Base-by-base conservation (phyloP, 2,329 filamentous ascomycete species). In the Macrophomina phaseolina region DNA sequence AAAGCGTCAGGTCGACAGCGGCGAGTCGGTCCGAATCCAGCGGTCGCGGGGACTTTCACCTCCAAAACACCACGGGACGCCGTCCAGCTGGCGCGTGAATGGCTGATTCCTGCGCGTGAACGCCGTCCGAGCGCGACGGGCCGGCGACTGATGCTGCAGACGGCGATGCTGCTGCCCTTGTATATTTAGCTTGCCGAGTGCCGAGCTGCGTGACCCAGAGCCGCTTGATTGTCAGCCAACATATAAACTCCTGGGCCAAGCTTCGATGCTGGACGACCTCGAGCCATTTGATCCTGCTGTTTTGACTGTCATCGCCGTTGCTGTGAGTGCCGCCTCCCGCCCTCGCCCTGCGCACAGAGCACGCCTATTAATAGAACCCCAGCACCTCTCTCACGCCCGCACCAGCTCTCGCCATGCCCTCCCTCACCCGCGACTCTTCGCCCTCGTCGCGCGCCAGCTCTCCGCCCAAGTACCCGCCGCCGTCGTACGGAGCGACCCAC, bases 401-500 rank as follows among this genome's bases (percentile, higher is more conserved):
- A 30, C 34, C 55, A 42, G 38, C 55, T 36, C 38, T 23, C 55
- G 42, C 23, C 14, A 62, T 63, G 60, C 45, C 45, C 45, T 36
- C 60, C 32, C 6, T 40, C 60, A 30, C 46, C n/a, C 48, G 45
- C 60, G 40, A 46, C 60, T 51, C 45, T 9, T 49, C 48, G n/a
- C 9, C 58, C 3, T 62, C 58, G 30, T 62, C 58, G 30, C 42
- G 58, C 4, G 23, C 30, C 56, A 61, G 56, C 40, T 40, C 40
- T 14, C 58, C 58, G 58, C 58, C 58, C 42, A 62, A 18, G 60
- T 51, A 63, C 16, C 36, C 60, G 46, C 60, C 60, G 6, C 58
- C 60, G 45, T 63, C 60, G 30, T 60, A 60, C 28, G 56, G 56
- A 5, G 40, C 56, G 40, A 60, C 36, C 38, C 11, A 32, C 30